Conservation (phyloP, 106 monocot genomes). For the Dendrobium huoshanense region DNA sequence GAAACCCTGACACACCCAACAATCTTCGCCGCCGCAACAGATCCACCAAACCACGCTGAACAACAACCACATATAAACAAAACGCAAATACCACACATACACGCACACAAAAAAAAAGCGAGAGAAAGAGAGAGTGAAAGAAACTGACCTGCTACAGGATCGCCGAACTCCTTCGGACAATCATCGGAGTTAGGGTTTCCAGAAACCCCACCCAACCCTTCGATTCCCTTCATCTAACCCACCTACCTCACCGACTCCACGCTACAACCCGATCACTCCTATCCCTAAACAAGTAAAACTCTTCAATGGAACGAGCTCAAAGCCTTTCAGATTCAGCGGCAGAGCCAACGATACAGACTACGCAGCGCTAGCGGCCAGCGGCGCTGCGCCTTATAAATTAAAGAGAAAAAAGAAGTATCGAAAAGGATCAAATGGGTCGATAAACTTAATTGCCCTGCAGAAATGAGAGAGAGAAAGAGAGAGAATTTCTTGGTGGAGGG, state of each 20-base stretch:
- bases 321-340: neutral
- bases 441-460: neutral
- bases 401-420: neutral
- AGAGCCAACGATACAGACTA: neutral
- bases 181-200: constrained; percentile 9
- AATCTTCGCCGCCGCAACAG: neutral
- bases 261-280: neutral
- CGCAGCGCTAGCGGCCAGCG: neutral
- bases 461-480: neutral
- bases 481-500: neutral
- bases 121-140: neutral
- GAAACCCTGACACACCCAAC: neutral
- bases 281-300: neutral
- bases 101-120: neutral
- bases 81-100: neutral
- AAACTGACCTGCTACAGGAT: neutral
- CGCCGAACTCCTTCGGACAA: constrained; percentile 2
- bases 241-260: neutral
- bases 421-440: neutral
- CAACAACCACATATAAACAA: neutral
- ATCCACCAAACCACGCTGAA: neutral
- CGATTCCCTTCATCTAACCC: constrained; percentile 8
- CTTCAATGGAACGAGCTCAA: no score
- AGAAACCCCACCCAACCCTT: constrained; percentile 1
- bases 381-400: neutral